phyloP scores from a whole-genome alignment of 2,329 filamentous ascomycete genomes.

The Trichoderma semiorbis region DNA sequence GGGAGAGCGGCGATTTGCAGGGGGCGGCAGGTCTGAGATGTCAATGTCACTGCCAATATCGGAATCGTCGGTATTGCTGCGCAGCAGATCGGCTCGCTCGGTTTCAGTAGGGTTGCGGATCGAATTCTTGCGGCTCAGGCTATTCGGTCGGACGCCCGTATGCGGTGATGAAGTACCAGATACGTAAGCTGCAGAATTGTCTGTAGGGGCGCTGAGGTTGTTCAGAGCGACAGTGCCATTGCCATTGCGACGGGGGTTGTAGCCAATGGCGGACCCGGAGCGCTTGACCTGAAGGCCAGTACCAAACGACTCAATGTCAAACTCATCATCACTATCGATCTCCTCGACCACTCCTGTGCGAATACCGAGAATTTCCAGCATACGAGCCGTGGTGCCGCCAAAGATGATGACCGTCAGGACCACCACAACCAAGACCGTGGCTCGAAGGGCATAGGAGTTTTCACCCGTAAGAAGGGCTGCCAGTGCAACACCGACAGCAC shows the following conservation, averaged over 20 bases:
- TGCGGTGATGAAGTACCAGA: slow-evolving; percentile 53
- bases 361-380: slow-evolving; percentile 97
- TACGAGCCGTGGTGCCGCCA: slow-evolving; percentile 91
- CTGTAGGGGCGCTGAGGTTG: slow-evolving; percentile 42
- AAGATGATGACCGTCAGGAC: slow-evolving; percentile 99
- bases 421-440: slow-evolving; percentile 95
- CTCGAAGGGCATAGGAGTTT: slow-evolving; percentile 78
- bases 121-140: slow-evolving; percentile 53
- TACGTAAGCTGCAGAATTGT: slow-evolving; percentile 46
- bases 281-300: slow-evolving; percentile 77
- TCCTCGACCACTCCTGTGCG: slow-evolving; percentile 95
- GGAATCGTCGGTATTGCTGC: slow-evolving; percentile 49
- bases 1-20: slow-evolving; percentile 45
- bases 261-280: slow-evolving; percentile 71
- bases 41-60: slow-evolving; percentile 64
- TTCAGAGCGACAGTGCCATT: slow-evolving; percentile 59
- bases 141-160: slow-evolving; percentile 40
- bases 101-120: slow-evolving; percentile 43
- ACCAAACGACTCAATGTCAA: slow-evolving; percentile 81
- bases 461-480: slow-evolving; percentile 82
- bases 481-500: slow-evolving; percentile 91
- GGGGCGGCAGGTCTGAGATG: slow-evolving; percentile 62
- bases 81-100: slow-evolving; percentile 56
- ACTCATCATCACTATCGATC: slow-evolving; percentile 96
- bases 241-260: slow-evolving; percentile 64